Base-by-base conservation (phyloP, 2,329 filamentous ascomycete genomes). In the Tympanopsis confertula region DNA sequence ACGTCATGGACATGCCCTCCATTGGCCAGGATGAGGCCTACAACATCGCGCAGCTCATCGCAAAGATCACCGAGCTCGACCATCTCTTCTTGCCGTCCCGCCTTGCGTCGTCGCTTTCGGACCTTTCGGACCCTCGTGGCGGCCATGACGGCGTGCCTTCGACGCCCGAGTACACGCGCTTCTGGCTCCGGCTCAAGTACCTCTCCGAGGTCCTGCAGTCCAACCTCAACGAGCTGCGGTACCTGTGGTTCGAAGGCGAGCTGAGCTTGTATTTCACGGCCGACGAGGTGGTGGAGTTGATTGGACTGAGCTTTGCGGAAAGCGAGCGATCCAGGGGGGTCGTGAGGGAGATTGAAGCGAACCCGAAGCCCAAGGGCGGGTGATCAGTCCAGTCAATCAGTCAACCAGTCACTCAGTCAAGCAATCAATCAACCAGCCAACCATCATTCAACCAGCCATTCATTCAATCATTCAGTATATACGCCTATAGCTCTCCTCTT, bases 11-110 rank as follows among this genome's bases (percentile, higher is more conserved):
- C 33, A 65, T 79, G 48, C 47, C 69, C 0, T 67, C 70, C 1
- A 75, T 81, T 38, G 67, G 74, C 5, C 73, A 78, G 46, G 76
- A 81, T 24, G 74, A 79, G 45, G 75, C 76, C 0, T 79, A 74
- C 54, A 66, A 62, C 36, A 72, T 78, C 39, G 75, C 76, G 14
- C 66, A 64, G 38, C 57, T 77, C 33, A 80, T 82, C 36, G 59
- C 66, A 1, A 62, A 60, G 15, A 63, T 75, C n/a, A 71, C 70
- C 2, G 63, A 66, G 44, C 61, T 81, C 0, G 75, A 81, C 43
- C 68, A 73, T 38, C 51, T 81, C 13, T 82, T 81, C 47, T 52
- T 73, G 1, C 67, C 69, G 0, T 66, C 61, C 45, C 57, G 56
- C 26, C 42, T 57, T 4, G 17, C 30, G 7, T 7, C 30, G 7